These are phyloP conservation scores for Corymbia citriodora DNA, from an alignment of 441 rosid genomes.

Conservation along the genomic window DNA sequence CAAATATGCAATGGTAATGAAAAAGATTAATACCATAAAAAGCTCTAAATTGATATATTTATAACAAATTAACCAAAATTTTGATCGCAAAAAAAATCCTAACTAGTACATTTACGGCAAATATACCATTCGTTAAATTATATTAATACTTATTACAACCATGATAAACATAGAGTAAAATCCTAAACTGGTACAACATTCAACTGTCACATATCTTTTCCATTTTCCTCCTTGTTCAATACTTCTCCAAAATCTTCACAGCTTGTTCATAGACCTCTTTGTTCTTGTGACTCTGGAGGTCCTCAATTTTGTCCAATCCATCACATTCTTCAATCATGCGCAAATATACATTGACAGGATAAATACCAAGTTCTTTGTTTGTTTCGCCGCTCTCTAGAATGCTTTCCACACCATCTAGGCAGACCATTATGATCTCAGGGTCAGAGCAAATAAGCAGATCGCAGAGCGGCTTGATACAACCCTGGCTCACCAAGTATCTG, in stretches of 20 bases:
- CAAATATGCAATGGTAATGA: too few relatives aligned
- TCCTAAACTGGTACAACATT: too few relatives aligned
- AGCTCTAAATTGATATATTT: too few relatives aligned
- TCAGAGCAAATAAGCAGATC: conserved; percentile 5
- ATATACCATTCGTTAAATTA: too few relatives aligned
- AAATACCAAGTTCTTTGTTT: neutral
- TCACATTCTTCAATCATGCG: conserved; percentile 41
- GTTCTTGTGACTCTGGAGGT: conserved; percentile 50
- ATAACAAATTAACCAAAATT: too few relatives aligned
- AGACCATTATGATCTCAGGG: neutral
- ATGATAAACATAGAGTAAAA: too few relatives aligned
- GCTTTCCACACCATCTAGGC: conserved; percentile 1
- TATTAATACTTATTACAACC: too few relatives aligned
- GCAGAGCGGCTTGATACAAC: conserved; percentile 5
- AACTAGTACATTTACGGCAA: too few relatives aligned
- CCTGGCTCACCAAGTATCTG: conserved; percentile 3
- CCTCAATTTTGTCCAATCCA: conserved; percentile 54
- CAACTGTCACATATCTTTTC: neutral
- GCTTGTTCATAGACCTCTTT: conserved; percentile 48
- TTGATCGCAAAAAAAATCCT: too few relatives aligned
- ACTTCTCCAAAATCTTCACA: conserved; percentile 9
- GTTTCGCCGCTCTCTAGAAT: neutral
- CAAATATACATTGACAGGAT: neutral
- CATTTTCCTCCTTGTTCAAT: neutral
- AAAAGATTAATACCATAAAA: too few relatives aligned